Evolutionary conservation across 805 yeast genomes (phyloP).

Genomic region (baker's yeast (Saccharomyces cerevisiae)): DNA sequence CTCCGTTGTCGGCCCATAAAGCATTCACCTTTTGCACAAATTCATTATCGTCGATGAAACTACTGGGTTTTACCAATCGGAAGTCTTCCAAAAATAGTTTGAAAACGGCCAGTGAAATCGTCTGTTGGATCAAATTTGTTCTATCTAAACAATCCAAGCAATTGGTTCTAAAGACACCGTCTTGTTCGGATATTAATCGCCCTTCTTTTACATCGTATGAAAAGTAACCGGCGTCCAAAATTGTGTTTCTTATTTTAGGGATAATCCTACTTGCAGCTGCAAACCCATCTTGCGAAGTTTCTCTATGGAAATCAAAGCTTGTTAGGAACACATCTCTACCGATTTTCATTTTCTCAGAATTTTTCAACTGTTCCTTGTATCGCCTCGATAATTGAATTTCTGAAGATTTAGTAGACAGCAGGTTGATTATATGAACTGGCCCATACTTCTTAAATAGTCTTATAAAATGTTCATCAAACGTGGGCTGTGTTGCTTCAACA

Average conservation of each 20-base stretch:
- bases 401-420: conserved; percentile 68
- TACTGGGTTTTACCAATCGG: conserved; percentile 21
- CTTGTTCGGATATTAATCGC: conserved; percentile 61
- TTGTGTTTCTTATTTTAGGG: conserved; percentile 52
- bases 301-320: conserved; percentile 89
- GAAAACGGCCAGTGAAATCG: conserved; percentile 63
- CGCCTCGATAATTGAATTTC: conserved; percentile 65
- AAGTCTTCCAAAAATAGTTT: conserved; percentile 42
- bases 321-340: conserved; percentile 45
- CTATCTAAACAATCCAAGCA: conserved; percentile 93
- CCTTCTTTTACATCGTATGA: conserved; percentile 52
- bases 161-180: conserved; percentile 85
- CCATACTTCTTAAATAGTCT: conserved; percentile 68
- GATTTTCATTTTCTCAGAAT: conserved; percentile 28
- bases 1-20: conserved; percentile 98
- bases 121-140: conserved; percentile 82
- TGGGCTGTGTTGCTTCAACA: conserved; percentile 83
- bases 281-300: conserved; percentile 82
- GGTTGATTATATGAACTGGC: conserved; percentile 74
- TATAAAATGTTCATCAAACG: conserved; percentile 75
- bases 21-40: conserved; percentile 64
- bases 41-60: conserved; percentile 39
- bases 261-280: conserved; percentile 68
- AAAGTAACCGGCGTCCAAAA: conserved; percentile 76
- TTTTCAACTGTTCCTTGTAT: conserved; percentile 50